Base-by-base conservation (phyloP, 345 rosid genomes). In the thale cress (Arabidopsis thaliana) region DNA sequence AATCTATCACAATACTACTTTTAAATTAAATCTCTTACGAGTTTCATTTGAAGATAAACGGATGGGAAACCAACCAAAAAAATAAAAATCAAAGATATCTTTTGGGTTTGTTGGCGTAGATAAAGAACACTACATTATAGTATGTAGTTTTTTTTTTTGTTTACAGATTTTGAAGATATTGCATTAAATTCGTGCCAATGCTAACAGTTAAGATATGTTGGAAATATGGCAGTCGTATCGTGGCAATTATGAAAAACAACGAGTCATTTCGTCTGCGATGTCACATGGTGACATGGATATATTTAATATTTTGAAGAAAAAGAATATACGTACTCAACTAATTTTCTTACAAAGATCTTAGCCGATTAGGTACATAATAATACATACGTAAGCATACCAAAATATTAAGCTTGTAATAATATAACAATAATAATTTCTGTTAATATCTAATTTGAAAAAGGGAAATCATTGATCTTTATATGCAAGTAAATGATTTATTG, bases 231-330 rank as follows among this genome's bases (percentile, higher is more conserved):
- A 65, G 16, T n/a, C 25, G 50, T 41, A 6, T 55, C 71, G 58
- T 65, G 71, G 25, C 53, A 61, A 61, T n/a, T 30, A 74, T 74
- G 40, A 23, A 20, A 51, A 64, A 32, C 12, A 53, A 53, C 56
- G 56, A 73, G 49, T 60, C 25, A 52, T 10, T 73, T 73, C 32
- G 65, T 63, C 53, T 73, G 7, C 58, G 50, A 73, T 10, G n/a
- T 16, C 20, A 16, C 20, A 30, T 57, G 3, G 20, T 57, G 65
- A 56, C 71, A 74, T 56, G 78, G 49, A 65, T 36, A 34, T 44
- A 74, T 44, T 73, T 65, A 23, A 45, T 65, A 44, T 23, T 10
- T 2, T 45, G 44, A 14, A 23, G 3, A 57, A 74, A 36, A 28
- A 28, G 0, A 24, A 5, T n/a, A 53, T 36, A 65, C 49, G 41